A percentile compares a stretch with the other conserved stretches of the same genome.
Evolutionary conservation across 2,329 filamentous ascomycete genomes (phyloP).

Genomic region (Talaromyces piceae): DNA sequence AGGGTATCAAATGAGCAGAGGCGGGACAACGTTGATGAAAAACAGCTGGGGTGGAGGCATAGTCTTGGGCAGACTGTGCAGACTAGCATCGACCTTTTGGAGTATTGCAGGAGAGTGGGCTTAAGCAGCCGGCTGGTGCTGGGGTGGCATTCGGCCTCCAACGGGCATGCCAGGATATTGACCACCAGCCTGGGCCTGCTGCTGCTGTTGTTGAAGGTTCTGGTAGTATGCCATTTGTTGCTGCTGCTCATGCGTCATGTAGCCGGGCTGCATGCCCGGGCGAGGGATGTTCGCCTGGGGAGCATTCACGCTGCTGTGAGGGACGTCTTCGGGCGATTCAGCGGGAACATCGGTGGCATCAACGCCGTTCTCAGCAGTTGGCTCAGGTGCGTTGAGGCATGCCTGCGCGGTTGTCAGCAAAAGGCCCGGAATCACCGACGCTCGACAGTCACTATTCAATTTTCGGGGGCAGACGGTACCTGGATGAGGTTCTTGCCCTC

Average conservation of each 20-base stretch:
- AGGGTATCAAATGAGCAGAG: constrained; percentile 12
- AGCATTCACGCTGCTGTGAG: constrained; percentile 66
- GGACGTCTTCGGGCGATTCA: constrained; percentile 85
- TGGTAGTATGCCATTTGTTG: constrained; percentile 77
- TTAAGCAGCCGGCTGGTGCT: constrained; percentile 71
- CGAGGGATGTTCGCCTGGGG: constrained; percentile 59
- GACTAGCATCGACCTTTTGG: constrained; percentile 5
- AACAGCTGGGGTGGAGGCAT: no score
- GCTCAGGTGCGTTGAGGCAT: constrained; percentile 93
- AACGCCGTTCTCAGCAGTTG: constrained; percentile 72
- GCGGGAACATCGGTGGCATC: constrained; percentile 64
- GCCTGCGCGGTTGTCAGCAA: constrained; percentile 52
- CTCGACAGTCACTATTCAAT: constrained; percentile 20
- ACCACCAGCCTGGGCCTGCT: constrained; percentile 58
- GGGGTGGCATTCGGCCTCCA: constrained; percentile 70
- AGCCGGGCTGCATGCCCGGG: constrained; percentile 63
- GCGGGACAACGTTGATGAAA: constrained; percentile 9
- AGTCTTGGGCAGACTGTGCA: no score
- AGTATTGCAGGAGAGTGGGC: constrained; percentile 5
- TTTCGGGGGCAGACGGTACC: constrained; percentile 49
- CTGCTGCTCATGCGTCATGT: constrained; percentile 59
- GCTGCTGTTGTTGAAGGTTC: constrained; percentile 55
- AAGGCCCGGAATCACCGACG: no score
- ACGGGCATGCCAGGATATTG: constrained; percentile 70
- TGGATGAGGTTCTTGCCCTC: constrained; percentile 99